Conservation (phyloP, 306 rosid genomes). For the Trifolium dubium region DNA sequence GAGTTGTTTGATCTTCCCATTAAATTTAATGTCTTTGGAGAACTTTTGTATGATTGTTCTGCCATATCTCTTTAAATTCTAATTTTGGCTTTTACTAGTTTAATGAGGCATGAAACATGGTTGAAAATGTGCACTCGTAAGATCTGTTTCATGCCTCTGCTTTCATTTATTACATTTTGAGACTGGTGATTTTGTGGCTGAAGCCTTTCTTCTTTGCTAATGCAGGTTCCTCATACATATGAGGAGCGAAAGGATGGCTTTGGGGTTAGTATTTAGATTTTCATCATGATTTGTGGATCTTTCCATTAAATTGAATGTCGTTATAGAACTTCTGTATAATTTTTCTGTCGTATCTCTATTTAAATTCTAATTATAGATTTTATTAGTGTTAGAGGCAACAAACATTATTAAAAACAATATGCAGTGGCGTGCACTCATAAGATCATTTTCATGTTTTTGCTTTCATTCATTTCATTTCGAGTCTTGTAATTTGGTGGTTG, state of each 20-base stretch:
- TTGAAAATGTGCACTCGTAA: not conserved
- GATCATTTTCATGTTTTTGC: not conserved
- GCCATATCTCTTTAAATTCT: not conserved
- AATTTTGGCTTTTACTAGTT: not conserved
- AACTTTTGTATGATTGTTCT: conserved; percentile 4
- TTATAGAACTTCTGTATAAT: conserved; percentile 7
- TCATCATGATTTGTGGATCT: conserved; percentile 5
- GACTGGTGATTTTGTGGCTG: conserved; percentile 36
- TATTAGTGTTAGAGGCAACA: too few relatives aligned
- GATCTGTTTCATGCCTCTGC: not conserved
- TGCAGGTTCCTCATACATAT: conserved; percentile 93
- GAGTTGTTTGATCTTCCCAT: conserved; percentile 15
- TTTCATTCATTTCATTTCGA: not conserved
- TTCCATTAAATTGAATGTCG: conserved; percentile 31
- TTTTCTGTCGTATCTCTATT: not conserved
- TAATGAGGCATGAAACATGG: not conserved
- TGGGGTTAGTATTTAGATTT: conserved; percentile 69
- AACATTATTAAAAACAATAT: too few relatives aligned
- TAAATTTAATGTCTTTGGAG: conserved; percentile 24
- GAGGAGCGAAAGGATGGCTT: conserved; percentile 82
- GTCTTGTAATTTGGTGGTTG: conserved; percentile 34
- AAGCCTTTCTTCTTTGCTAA: conserved; percentile 8
- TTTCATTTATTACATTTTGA: conserved; percentile 6
- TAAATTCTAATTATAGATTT: not conserved
- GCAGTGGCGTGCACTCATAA: not conserved